Evolutionary conservation across 108 stramenopile genomes (phyloP).

Genomic region (Cyclotella atomus): DNA sequence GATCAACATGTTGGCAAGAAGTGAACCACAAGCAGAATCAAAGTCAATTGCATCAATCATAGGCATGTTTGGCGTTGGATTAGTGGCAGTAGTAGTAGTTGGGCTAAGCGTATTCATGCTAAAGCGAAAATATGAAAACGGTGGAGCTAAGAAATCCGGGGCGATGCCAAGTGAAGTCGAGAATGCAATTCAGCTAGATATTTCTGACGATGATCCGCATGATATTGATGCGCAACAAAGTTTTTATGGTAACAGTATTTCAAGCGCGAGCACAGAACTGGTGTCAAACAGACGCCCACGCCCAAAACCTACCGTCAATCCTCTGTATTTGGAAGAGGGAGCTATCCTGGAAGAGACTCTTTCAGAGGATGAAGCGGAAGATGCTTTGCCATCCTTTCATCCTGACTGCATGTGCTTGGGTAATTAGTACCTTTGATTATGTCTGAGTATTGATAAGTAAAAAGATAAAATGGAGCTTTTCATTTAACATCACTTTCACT

Average conservation of each 20-base stretch:
- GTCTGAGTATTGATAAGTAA: no score
- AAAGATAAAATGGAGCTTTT: no score
- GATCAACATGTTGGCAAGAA: background rate
- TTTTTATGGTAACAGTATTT: constrained; percentile 1
- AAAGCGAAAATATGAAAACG: constrained; percentile 6
- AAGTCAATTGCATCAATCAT: background rate
- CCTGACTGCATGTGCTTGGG: background rate
- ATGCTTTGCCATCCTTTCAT: background rate
- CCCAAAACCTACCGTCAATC: constrained; percentile 3
- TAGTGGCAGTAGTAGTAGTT: background rate
- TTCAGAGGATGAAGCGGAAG: constrained; percentile 1
- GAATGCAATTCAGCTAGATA: background rate
- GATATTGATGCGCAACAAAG: background rate
- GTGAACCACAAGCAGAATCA: background rate
- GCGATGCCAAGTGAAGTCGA: background rate
- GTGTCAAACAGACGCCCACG: background rate
- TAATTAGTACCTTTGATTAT: no score
- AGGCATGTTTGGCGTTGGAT: background rate
- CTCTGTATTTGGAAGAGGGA: background rate
- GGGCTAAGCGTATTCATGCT: background rate
- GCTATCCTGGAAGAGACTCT: constrained; percentile 3
- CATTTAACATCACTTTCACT: no score
- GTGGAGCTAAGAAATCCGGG: background rate
- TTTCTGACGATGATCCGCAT: background rate
- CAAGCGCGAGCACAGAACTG: background rate